These are phyloP conservation scores for Alternaria triticimaculans DNA, from an alignment of 2,329 filamentous ascomycete species.

Conservation along the genomic window DNA sequence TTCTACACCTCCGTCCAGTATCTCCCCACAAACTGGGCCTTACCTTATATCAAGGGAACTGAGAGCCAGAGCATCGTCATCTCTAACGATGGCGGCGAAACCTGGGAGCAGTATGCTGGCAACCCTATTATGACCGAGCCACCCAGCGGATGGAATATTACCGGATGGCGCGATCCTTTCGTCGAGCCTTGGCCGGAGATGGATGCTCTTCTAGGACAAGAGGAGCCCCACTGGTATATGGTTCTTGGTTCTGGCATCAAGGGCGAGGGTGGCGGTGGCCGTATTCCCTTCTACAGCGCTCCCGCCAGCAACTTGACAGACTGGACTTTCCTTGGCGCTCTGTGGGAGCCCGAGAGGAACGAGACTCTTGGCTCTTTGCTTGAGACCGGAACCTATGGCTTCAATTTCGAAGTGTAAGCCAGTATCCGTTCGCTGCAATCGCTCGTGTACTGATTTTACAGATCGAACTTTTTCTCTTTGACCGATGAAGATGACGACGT, in stretches of 20 bases:
- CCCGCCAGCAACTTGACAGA: constrained; percentile 53
- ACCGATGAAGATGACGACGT: constrained; percentile 52
- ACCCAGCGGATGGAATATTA: constrained; percentile 55
- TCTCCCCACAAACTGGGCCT: constrained; percentile 55
- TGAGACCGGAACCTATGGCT: constrained; percentile 55
- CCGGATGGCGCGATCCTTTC: constrained; percentile 45
- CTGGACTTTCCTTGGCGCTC: constrained; percentile 56
- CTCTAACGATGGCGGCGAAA: constrained; percentile 55
- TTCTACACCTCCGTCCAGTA: constrained; percentile 58
- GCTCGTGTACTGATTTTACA: constrained; percentile 14
- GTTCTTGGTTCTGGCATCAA: constrained; percentile 58
- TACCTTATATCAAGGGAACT: constrained; percentile 53
- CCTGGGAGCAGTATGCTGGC: constrained; percentile 55
- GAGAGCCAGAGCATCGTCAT: constrained; percentile 56
- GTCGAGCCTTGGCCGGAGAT: constrained; percentile 51
- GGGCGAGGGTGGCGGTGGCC: constrained; percentile 53
- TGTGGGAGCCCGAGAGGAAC: constrained; percentile 55
- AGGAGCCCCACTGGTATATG: constrained; percentile 55
- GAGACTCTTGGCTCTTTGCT: constrained; percentile 51
- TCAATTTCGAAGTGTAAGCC: constrained; percentile 56
- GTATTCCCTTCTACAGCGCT: constrained; percentile 56
- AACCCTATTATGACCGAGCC: constrained; percentile 55
- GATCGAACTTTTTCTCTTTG: constrained; percentile 55
- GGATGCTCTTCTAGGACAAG: constrained; percentile 50
- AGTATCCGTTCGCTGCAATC: background rate